Evolutionary conservation across 2,329 filamentous ascomycete species (phyloP), one percentile per base, ranked within the genome.

Genomic region (Fusarium dlaminii): DNA sequence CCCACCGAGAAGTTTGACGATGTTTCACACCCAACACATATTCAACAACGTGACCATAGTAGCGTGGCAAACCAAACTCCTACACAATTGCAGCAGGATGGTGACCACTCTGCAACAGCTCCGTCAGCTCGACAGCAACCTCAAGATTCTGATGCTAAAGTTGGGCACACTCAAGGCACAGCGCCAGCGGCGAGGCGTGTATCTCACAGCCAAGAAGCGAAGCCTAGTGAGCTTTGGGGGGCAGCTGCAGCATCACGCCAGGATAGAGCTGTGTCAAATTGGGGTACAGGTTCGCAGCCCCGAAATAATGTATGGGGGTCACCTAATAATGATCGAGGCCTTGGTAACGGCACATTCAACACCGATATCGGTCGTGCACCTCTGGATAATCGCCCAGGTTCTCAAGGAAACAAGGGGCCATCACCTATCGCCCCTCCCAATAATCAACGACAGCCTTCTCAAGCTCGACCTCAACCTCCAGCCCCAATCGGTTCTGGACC

Each of bases 291-390:
- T 27, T 79, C 83, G 42, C 87, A 86, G 54, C 83, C 85, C 18
- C 86, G 88, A 54, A 94, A 92, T 78, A 94, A 92, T 78, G 91
- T 95, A 24, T 95, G 93, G 93, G 93, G 91, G 24, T 90, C 92
- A 48, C 91, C 91, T n/a, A 90, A 90, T 62, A 91, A 89, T 75
- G 91, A 93, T 74, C 88, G 91, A 61, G 91, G 90, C 17, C 90
- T 95, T 27, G 93, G 93, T 8, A 95, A 95, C 80, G 93, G 93
- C 48, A 94, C 92, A 1, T 95, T 95, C 77, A 90, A 89, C 64
- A 86, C 89, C 18, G 89, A 90, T 74, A 85, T 92, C 58, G 87
- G 86, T 34, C 84, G 85, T 49, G 80, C 86, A 6, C 66, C 74
- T 42, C 34, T 72, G 24, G 82, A 87, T 18, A 83, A 84, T 59